These are phyloP conservation scores for Fusarium pseudocircinatum DNA, from an alignment of 2,329 filamentous ascomycete genomes.

Conservation along the genomic window DNA sequence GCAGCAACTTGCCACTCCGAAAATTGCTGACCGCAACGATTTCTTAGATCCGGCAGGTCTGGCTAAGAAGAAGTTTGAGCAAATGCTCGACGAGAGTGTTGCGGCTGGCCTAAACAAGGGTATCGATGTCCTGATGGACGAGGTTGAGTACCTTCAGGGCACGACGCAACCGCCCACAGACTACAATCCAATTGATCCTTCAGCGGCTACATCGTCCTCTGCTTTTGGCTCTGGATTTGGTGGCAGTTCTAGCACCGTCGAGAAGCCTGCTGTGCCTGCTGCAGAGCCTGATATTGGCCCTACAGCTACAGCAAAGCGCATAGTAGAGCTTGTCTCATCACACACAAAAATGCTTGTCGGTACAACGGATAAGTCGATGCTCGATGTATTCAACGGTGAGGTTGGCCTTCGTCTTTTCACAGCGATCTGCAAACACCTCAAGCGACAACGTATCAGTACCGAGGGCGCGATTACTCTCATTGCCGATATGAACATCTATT, in stretches of 20 bases:
- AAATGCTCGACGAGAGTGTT: conserved; percentile 97
- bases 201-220: conserved; percentile 27
- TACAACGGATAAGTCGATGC: conserved; percentile 96
- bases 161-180: conserved; percentile 88
- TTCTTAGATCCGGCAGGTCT: conserved; percentile 92
- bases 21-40: conserved; percentile 90
- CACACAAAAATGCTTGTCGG: conserved; percentile 94
- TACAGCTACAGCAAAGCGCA: conserved; percentile 78
- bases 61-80: conserved; percentile 98
- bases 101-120: conserved; percentile 96
- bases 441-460: conserved; percentile 91
- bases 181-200: conserved; percentile 76
- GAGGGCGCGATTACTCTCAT: conserved; percentile 93
- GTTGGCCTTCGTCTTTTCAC: conserved; percentile 93
- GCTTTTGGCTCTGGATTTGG: conserved; percentile 27
- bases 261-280: conserved; percentile 45
- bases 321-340: conserved; percentile 85
- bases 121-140: conserved; percentile 97
- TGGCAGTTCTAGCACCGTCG: conserved; percentile 29
- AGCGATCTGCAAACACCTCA: conserved; percentile 95
- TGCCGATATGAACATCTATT: conserved; percentile 95
- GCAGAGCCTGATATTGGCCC: conserved; percentile 66
- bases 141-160: conserved; percentile 94
- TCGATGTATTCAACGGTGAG: conserved; percentile 98
- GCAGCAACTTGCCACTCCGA: conserved; percentile 85